Evolutionary conservation across 768 basidiomycete genomes (phyloP), one percentile per base, ranked within the genome.

Genomic region (Amanita rubescens): DNA sequence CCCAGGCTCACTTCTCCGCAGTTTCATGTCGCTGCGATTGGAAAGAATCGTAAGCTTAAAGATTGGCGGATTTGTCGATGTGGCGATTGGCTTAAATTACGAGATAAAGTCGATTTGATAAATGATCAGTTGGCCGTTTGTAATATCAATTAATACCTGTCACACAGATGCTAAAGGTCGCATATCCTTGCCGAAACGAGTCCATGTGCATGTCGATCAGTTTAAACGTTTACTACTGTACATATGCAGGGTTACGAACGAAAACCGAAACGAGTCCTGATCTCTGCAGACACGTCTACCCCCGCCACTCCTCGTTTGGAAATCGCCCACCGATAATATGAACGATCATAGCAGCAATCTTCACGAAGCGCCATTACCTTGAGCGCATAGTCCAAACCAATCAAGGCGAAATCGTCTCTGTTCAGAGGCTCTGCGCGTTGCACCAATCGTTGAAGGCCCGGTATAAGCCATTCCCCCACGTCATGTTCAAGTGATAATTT

Each of bases 391-490:
- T 53, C 51, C 20, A 53, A 15, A 25, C 51, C 51, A 15, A 72
- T 41, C 15, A 38, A 54, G 1, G 37, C 49, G 3, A 51, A 56
- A n/a, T 71, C 69, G 14, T 53, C 48, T 2, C 60, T 33, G 25
- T 41, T 49, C 27, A 69, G 49, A n/a, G 64, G 61, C 39, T 65
- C 60, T 5, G 57, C 47, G 9, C 64, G 59, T 12, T 58, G 51
- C 0, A 60, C 58, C 10, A 70, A 54, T 7, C 55, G 25, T 10
- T 48, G 48, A 41, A 67, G 45, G n/a, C 62, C 65, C 1, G 61
- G 56, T 17, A 65, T 46, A 2, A 67, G 55, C 67, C 70, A 72
- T 14, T 58, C 48, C 2, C 56, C 47, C 20, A 74, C 63, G 12
- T 63, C 53, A 34, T 66, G 62, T 25, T 55, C 55, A 4, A 55